phyloP scores from a whole-genome alignment of 2,329 filamentous ascomycete genomes.

The Sclerotiophoma versabilis region DNA sequence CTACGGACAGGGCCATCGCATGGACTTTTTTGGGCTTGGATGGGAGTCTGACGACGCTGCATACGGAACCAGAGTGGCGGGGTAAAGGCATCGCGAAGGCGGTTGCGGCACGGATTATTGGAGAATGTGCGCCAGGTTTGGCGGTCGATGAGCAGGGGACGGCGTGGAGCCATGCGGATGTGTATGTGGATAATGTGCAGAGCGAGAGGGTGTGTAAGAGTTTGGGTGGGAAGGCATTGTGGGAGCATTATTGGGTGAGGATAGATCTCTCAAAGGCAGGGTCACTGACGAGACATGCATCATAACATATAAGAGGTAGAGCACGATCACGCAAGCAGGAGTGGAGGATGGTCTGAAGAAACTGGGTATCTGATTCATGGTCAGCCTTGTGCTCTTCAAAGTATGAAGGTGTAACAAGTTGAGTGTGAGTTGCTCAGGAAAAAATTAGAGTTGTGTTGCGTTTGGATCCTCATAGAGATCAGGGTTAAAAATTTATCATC shows the following conservation, averaged over 20 bases:
- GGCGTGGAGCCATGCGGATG: constrained; percentile 68
- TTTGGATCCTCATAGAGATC: constrained; percentile 64
- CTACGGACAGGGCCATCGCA: constrained; percentile 60
- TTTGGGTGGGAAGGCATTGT: constrained; percentile 63
- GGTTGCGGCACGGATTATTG: constrained; percentile 65
- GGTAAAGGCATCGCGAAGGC: constrained; percentile 69
- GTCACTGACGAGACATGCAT: constrained; percentile 19
- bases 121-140: constrained; percentile 47
- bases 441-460: constrained; percentile 75
- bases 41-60: constrained; percentile 66
- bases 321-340: background rate
- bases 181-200: constrained; percentile 65
- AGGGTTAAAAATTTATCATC: constrained; percentile 74
- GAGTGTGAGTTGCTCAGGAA: constrained; percentile 60
- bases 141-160: constrained; percentile 51
- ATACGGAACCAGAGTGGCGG: constrained; percentile 67
- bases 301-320: background rate
- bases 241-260: constrained; percentile 66
- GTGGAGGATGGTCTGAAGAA: background rate
- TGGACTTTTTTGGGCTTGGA: constrained; percentile 72
- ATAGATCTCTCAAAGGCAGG: constrained; percentile 48
- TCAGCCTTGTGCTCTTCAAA: constrained; percentile 25
- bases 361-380: constrained; percentile 26
- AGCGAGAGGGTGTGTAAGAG: constrained; percentile 70
- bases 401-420: background rate